Base-by-base conservation (phyloP, 768 basidiomycete species). In the Candolleomyces efflorescens region DNA sequence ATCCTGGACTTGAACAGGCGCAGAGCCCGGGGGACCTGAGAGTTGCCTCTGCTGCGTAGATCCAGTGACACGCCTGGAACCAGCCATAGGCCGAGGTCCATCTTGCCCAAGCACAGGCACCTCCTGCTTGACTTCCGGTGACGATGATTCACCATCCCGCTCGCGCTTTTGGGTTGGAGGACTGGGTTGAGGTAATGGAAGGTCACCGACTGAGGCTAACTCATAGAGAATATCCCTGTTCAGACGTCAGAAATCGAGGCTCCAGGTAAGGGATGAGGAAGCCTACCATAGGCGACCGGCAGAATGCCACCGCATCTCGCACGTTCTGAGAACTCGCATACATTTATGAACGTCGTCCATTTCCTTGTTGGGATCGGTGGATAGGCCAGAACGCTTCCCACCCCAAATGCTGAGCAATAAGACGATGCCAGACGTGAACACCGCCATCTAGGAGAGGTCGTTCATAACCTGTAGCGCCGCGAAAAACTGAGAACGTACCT, bases 171-270 rank as follows among this genome's bases (percentile, higher is more conserved):
- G 51, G 3, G 69, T 76, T 9, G 78, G 71, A 0, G 84, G 82
- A 53, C 80, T 83, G 0, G 77, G 65, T 50, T 80, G 76, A 1
- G 88, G 88, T 5, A 89, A 74, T 0, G 87, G 88, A 0, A 90
- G 75, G 22, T 89, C 86, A 2, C 88, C 87, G 3, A 84, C 86
- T 0, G 79, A 84, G 3, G 88, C 86, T 1, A 90, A 74, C 61
- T 90, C 87, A 61, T 83, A 89, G 18, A 90, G 70, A 43, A 90
- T 80, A 63, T 89, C 87, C 87, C 88, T 89, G 59, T 3, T 11
- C 17, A 15, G 32, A 41, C 1, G 37, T 54, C 22, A 54, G 26
- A 46, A 27, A 39, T 20, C 36, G 5, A 23, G 32, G 36, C 27
- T 53, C 9, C 36, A 6, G 9, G 13, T 24, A 15, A 17, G 3